Conservation (phyloP, 2,329 filamentous ascomycete species). For the Fusarium papillatum region DNA sequence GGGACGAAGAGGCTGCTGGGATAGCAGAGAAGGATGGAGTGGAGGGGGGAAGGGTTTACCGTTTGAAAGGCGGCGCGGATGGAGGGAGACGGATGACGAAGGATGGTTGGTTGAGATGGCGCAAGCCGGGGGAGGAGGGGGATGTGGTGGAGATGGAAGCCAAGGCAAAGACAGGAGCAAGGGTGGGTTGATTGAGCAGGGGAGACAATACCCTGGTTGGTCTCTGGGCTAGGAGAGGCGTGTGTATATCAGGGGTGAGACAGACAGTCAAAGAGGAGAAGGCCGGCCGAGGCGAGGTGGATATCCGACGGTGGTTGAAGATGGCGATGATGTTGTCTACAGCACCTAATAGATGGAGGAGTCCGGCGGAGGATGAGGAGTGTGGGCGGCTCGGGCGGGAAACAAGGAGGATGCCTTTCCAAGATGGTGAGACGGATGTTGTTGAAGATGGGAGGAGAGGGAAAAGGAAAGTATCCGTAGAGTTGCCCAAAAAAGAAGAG, state of each 20-base stretch:
- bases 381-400: conserved; percentile 23
- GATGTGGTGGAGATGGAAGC: conserved; percentile 31
- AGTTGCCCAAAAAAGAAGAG: neutral
- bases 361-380: conserved; percentile 2
- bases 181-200: conserved; percentile 28
- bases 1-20: conserved; percentile 41
- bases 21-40: conserved; percentile 38
- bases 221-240: conserved; percentile 14
- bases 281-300: conserved; percentile 17
- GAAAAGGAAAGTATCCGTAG: conserved; percentile 1
- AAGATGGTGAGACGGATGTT: conserved; percentile 14
- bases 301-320: conserved; percentile 15
- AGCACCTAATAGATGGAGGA: neutral
- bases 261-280: conserved; percentile 6
- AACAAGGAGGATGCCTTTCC: conserved; percentile 4
- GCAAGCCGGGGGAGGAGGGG: conserved; percentile 39
- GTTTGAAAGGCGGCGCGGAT: conserved; percentile 45
- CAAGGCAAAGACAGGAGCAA: conserved; percentile 38
- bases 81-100: conserved; percentile 50
- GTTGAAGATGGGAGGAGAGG: conserved; percentile 4
- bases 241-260: conserved; percentile 33
- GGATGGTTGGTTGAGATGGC: conserved; percentile 51
- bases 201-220: conserved; percentile 33
- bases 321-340: conserved; percentile 16
- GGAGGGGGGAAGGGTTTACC: conserved; percentile 39